Conservation (phyloP, 768 basidiomycete genomes). For the Coprinopsis sp. region DNA sequence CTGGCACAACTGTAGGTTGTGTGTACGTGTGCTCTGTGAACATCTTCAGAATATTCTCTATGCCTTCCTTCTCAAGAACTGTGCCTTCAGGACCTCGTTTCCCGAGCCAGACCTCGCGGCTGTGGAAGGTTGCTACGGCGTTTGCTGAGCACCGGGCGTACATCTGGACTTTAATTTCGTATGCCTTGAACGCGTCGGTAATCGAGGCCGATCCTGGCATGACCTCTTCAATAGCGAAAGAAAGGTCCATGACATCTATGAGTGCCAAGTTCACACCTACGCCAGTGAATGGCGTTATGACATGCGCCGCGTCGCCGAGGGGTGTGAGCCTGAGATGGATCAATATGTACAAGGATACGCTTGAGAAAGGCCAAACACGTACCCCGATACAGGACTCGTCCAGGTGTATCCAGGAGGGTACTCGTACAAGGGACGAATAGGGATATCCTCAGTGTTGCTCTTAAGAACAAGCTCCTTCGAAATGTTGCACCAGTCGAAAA, state of each 20-base stretch:
- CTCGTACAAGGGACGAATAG: slow-evolving; percentile 2
- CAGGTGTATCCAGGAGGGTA: slow-evolving; percentile 2
- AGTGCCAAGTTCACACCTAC: slow-evolving; percentile 22
- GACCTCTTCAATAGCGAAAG: slow-evolving; percentile 5
- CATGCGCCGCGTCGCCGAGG: slow-evolving; percentile 23
- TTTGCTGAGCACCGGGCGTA: no score
- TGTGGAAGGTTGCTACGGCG: no score
- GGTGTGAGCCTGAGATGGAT: slow-evolving; percentile 13
- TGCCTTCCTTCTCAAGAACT: no score
- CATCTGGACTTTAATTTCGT: slow-evolving; percentile 9
- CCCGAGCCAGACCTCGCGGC: no score
- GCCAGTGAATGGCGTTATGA: slow-evolving; percentile 24
- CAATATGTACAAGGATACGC: neutral
- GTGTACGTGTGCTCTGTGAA: no score
- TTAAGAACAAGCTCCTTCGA: neutral
- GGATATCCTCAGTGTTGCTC: neutral
- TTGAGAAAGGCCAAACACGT: no score
- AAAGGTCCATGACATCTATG: slow-evolving; percentile 18
- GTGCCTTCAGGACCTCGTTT: no score
- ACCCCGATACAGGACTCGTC: neutral
- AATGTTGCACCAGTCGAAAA: neutral
- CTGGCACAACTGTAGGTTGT: no score
- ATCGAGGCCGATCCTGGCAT: neutral
- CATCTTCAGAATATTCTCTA: no score
- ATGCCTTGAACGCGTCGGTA: neutral